These are phyloP conservation scores for Termitomyces sp. DNA, from an alignment of 768 basidiomycete species.

Conservation along the genomic window DNA sequence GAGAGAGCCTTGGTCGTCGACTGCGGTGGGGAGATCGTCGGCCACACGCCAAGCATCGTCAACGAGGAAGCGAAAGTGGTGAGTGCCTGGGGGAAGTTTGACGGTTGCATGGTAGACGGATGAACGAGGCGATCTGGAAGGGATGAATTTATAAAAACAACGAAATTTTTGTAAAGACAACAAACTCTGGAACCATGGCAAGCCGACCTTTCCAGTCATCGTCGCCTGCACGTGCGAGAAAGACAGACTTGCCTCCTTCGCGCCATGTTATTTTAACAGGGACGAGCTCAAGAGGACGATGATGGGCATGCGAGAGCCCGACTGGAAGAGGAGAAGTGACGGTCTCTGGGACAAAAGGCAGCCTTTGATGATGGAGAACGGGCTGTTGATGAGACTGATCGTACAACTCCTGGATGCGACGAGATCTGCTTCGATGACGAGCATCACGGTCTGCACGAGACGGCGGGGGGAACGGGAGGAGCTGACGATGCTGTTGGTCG, in stretches of 20 bases:
- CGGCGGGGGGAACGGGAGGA: conserved; percentile 9
- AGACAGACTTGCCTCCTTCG: conserved; percentile 56
- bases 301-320: conserved; percentile 31
- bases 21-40: conserved; percentile 73
- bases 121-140: conserved; percentile 23
- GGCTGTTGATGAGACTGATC: conserved; percentile 19
- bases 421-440: conserved; percentile 16
- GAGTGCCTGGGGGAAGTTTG: conserved; percentile 77
- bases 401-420: conserved; percentile 42
- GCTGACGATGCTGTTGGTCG: neutral
- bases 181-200: conserved; percentile 60
- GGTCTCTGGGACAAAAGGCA: conserved; percentile 45
- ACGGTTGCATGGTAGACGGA: conserved; percentile 32
- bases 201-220: conserved; percentile 71
- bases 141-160: no score
- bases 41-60: conserved; percentile 83
- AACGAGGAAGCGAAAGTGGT: conserved; percentile 92
- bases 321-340: conserved; percentile 61
- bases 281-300: conserved; percentile 22
- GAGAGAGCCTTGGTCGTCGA: conserved; percentile 89
- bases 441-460: conserved; percentile 13
- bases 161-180: conserved; percentile 1
- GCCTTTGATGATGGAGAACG: neutral
- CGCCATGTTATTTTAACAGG: conserved; percentile 58
- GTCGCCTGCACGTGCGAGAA: conserved; percentile 69